Base-by-base conservation (phyloP, 2,329 filamentous ascomycete genomes). In the Diplodia seriata region DNA sequence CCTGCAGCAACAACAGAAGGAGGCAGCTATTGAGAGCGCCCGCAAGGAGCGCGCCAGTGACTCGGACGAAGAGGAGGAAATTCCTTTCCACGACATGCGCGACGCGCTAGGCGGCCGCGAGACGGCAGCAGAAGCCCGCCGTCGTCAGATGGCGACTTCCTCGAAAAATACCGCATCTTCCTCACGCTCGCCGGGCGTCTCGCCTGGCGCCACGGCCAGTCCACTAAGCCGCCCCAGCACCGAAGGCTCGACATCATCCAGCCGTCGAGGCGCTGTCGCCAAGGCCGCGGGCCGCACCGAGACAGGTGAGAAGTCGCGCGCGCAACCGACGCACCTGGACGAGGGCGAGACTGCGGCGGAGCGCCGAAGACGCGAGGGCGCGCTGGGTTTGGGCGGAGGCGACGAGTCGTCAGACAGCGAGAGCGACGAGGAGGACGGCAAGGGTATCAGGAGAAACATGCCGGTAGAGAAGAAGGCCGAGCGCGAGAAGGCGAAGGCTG, bases 301-400 rank as follows among this genome's bases (percentile, higher is more conserved):
- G 40, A 70, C 71, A 3, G 68, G 71, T 29, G 63, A 70, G 20
- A 68, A 68, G 51, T n/a, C 63, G 11, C 31, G n/a, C 26, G 59
- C 56, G 9, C 57, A 63, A 38, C 57, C 66, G n/a, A 68, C 66
- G 29, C 66, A 68, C 29, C 75, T 75, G 68, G 83, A 85, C 1
- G 82, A 82, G 40, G 83, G 81, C 40, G 91, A 94, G 79, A 93
- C 91, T 0, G 89, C 90, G 0, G 91, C 91, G 0, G 92, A 94
- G 77, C 84, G 90, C 68, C 85, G 90, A 50, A 84, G 92, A 65
- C 86, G 92, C 72, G 88, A 93, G 73, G 91, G 91, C 1, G 92
- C 91, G 1, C 80, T 94, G 1, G 91, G 91, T 11, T 82, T 91
- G 31, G 54, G 49, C 9, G 59, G 43, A 69, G 79, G 81, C 18